Base-by-base conservation (phyloP, 345 rosid species). In the Citrus australasica region DNA sequence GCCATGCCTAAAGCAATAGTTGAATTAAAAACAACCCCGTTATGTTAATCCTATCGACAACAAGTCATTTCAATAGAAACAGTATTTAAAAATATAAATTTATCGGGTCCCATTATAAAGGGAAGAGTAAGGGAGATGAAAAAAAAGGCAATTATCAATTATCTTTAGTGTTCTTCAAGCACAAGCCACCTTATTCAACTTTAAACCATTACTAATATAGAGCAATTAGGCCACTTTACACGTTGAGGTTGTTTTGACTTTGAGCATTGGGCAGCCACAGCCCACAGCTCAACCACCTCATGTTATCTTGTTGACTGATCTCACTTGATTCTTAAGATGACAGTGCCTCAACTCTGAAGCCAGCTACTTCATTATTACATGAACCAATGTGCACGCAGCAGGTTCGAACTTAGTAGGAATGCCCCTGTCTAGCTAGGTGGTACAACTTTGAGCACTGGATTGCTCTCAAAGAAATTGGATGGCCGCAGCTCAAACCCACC, bases 401-500 rank as follows among this genome's bases (percentile, higher is more conserved):
- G 51, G 51, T 6, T 51, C 56, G 56, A 51, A 17, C 56, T 51
- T 51, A 51, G 21, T 5, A 51, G 21, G 56, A 51, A 51, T 51
- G 6, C 0, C 56, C 56, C 51, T 10, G 16, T 42, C 27, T 74
- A 48, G 9, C 83, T 58, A 25, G 80, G 85, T 55, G 67, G 67
- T 28, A 70, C 82, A 27, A 79, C 81, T 72, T 87, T 87, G 35
- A 90, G 87, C 71, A 87, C 87, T 27, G 89, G 88, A 78, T 78
- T 90, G 3, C 69, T 75, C 58, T 90, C 91, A 32, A 90, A 89
- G 78, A 90, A 90, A 69, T 89, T 89, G 28, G 85, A 73, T 0
- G 94, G 91, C 10, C 84, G 72, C 7, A 90, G 84, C 79, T 87
- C 91, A 71, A 88, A 88, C 33, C 87, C 89, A 9, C 80, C 82